Evolutionary conservation across 23 red algal genomes (phyloP).

Genomic region (Gracilaria domingensis): DNA sequence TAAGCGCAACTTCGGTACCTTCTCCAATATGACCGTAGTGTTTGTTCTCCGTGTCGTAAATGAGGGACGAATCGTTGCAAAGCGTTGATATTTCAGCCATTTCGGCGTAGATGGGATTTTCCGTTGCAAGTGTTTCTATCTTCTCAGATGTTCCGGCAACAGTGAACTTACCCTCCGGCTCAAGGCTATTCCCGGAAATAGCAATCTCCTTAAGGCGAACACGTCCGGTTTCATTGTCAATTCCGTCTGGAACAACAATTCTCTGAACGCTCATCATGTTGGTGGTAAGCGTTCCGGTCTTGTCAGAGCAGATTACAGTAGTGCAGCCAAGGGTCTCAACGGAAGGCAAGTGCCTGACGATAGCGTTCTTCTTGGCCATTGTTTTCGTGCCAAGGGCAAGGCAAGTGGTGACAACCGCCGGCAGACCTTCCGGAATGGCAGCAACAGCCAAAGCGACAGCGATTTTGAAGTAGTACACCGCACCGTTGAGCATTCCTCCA

Average conservation of each 20-base stretch:
- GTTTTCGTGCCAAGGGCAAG: conserved; percentile 91
- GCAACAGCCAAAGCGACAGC: conserved; percentile 99
- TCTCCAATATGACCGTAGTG: conserved; percentile 93
- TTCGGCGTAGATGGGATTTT: conserved; percentile 61
- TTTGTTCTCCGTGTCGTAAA: conserved; percentile 64
- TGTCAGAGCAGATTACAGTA: conserved; percentile 98
- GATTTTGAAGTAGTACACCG: conserved; percentile 99
- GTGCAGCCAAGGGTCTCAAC: conserved; percentile 99
- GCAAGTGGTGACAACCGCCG: conserved; percentile 98
- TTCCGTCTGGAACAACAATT: conserved; percentile 59
- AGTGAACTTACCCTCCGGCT: conserved; percentile 67
- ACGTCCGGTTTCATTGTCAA: conserved; percentile 22
- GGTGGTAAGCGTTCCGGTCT: conserved; percentile 99
- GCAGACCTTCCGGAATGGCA: conserved; percentile 99
- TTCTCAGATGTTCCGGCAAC: neutral
- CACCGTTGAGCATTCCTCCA: conserved; percentile 86
- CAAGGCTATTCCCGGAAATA: conserved; percentile 67
- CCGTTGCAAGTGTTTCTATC: neutral
- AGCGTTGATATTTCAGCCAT: conserved; percentile 78
- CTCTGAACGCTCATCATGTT: conserved; percentile 91
- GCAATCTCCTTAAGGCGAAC: conserved; percentile 61
- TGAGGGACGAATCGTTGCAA: conserved; percentile 92
- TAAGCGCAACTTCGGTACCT: conserved; percentile 93
- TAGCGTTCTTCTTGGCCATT: conserved; percentile 97
- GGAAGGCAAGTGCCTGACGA: conserved; percentile 93